phyloP scores from a whole-genome alignment of 148 eudicot genomes.

The Salicornia ramosissima region DNA sequence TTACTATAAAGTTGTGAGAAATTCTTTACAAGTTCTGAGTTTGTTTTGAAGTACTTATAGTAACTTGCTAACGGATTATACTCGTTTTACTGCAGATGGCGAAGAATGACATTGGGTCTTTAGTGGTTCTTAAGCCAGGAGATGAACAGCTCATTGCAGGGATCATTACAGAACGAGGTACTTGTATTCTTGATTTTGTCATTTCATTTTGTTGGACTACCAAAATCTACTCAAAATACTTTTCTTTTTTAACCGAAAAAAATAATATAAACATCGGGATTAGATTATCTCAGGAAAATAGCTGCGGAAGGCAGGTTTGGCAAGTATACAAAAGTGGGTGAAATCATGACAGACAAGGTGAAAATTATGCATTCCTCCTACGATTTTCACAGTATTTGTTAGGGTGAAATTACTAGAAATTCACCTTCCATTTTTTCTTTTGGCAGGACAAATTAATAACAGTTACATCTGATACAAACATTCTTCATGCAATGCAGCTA shows the following conservation, averaged over 20 bases:
- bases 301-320: constrained; percentile 52
- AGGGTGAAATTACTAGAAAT: neutral
- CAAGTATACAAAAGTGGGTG: constrained; percentile 65
- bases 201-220: neutral
- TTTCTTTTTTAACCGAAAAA: neutral
- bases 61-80: neutral
- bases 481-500: constrained; percentile 82
- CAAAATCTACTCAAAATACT: neutral
- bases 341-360: constrained; percentile 86
- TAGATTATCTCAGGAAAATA: constrained; percentile 72
- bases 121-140: constrained; percentile 85
- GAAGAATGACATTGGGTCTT: constrained; percentile 67
- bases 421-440: neutral
- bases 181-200: neutral
- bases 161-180: constrained; percentile 81
- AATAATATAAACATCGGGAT: neutral
- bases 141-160: constrained; percentile 63
- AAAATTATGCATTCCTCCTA: neutral
- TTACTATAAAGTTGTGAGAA: too few relatives aligned
- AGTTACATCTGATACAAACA: constrained; percentile 74
- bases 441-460: constrained; percentile 66
- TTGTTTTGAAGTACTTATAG: neutral
- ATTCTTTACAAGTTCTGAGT: neutral
- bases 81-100: constrained; percentile 62
- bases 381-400: neutral